Evolutionary conservation across 768 basidiomycete genomes (phyloP).

Genomic region (Sporobolomyces roseus): DNA sequence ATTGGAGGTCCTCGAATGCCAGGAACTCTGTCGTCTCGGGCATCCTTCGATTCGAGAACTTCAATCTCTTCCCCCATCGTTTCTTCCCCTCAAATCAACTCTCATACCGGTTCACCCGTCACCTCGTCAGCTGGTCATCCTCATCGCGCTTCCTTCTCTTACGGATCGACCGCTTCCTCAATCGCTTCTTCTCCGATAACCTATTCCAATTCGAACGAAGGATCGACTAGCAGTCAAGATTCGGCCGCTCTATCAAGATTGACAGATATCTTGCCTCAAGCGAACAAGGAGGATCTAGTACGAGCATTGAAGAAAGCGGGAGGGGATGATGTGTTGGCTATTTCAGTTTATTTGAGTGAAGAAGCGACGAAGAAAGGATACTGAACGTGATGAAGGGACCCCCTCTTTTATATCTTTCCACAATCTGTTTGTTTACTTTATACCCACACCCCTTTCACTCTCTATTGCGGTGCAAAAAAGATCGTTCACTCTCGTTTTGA

Average conservation of each 20-base stretch:
- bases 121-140: neutral
- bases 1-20: neutral
- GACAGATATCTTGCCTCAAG: constrained; percentile 28
- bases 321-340: constrained; percentile 29
- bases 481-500: no score
- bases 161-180: neutral
- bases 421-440: no score
- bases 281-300: constrained; percentile 1
- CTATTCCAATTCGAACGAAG: neutral
- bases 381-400: no score
- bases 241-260: constrained; percentile 7
- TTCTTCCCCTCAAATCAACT: neutral
- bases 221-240: neutral
- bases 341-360: constrained; percentile 14
- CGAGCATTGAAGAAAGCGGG: constrained; percentile 7
- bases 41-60: constrained; percentile 8
- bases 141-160: neutral
- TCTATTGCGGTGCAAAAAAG: no score
- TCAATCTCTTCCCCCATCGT: no score
- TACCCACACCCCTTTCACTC: no score
- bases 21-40: neutral
- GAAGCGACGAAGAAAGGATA: no score
- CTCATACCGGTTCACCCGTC: neutral
- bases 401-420: no score
- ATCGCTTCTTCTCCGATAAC: neutral